Base-by-base conservation (phyloP, 2,329 filamentous ascomycete genomes). In the Trichoderma sp. region DNA sequence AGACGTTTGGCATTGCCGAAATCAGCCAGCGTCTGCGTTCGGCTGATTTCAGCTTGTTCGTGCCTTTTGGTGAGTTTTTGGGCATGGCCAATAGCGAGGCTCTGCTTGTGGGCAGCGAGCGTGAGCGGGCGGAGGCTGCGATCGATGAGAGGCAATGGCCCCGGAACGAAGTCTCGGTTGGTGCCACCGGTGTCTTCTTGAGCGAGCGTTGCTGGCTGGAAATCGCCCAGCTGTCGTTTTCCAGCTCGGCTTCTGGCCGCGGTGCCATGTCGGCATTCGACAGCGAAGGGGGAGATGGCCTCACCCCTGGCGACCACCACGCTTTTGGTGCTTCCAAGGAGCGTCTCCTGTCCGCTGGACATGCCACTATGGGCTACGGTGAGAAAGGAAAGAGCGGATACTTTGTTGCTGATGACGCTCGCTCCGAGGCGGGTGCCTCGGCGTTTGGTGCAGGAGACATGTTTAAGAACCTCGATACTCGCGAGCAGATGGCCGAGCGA, bases 181-280 rank as follows among this genome's bases (percentile, higher is more conserved):
- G 95, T 60, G 92, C 91, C 48, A 99, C 95, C 1, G 95, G 95
- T 70, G 89, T 99, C 5, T 99, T 99, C 80, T 83, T 99, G 34
- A 98, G 94, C 75, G 95, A 99, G 80, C 86, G 93, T 68, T 97
- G 93, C 82, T 99, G 95, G 95, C 87, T 95, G 72, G 93, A 97
- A 75, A 86, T 98, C 70, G 89, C 93, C 13, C 90, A 91, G 71
- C 83, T 97, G 1, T 84, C 86, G 19, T 91, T 94, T 56, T 84
- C 84, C 25, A 80, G 84, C 12, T 86, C 85, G 5, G 82, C 84
- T 4, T 81, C 82, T 7, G 82, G 82, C 17, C 77, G 76, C 13
- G 74, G 71, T 42, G 73, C 71, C 12, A 52, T 74, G 32, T 71
- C 73, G 13, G 73, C 73, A 2, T 89, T 89, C 8, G 87, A 91